Conservation (phyloP, 1,139 yeast genomes). For the Tardiomyces depauwii region DNA sequence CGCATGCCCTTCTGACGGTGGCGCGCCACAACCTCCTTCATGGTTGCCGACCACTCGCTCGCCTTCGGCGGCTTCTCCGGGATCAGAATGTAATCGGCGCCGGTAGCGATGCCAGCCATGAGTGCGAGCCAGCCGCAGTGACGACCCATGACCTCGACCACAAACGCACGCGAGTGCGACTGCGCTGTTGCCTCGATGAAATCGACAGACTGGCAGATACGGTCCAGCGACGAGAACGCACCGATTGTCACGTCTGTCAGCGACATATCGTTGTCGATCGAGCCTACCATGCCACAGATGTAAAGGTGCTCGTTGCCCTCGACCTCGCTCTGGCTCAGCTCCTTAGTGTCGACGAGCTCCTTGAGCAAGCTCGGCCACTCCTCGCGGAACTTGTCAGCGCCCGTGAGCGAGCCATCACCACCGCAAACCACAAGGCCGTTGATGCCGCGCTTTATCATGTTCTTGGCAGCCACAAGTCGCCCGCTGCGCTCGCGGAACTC, state of each 20-base stretch:
- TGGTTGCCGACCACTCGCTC: constrained; percentile 58
- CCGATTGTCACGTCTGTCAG: constrained; percentile 95
- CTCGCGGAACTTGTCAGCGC: constrained; percentile 85
- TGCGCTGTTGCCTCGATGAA: constrained; percentile 95
- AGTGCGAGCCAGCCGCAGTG: constrained; percentile 98
- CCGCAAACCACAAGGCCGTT: constrained; percentile 98
- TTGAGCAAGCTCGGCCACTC: constrained; percentile 86
- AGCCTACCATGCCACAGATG: constrained; percentile 92
- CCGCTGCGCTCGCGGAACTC: constrained; percentile 81
- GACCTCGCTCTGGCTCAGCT: constrained; percentile 45
- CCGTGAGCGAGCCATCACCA: constrained; percentile 96
- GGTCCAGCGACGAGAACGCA: constrained; percentile 83
- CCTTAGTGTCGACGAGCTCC: constrained; percentile 48
- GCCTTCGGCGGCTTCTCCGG: constrained; percentile 81
- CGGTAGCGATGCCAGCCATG: constrained; percentile 92
- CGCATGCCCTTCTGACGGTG: constrained; percentile 85
- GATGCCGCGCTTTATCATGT: constrained; percentile 78
- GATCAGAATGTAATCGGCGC: constrained; percentile 87
- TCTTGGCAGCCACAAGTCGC: constrained; percentile 69
- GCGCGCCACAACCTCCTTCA: constrained; percentile 47
- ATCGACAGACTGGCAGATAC: constrained; percentile 90
- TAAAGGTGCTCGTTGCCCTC: constrained; percentile 60
- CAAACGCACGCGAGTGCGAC: constrained; percentile 95
- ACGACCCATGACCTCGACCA: constrained; percentile 97
- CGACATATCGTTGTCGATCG: constrained; percentile 97